A percentile compares a stretch with the other conserved stretches of the same genome.
Conservation (phyloP, 441 rosid species). For the Euphorbia corollata region DNA sequence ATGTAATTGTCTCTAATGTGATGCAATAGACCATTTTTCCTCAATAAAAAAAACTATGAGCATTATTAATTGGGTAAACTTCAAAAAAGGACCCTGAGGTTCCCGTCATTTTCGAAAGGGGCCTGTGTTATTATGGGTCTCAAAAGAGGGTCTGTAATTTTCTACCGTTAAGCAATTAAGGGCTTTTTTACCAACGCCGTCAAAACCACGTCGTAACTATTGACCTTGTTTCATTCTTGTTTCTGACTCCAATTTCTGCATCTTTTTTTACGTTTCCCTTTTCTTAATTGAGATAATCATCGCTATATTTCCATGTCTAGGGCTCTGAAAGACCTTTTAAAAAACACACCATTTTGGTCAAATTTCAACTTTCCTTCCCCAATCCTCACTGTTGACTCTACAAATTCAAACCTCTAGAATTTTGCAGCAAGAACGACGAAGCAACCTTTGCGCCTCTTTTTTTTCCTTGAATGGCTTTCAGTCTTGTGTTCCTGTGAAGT, state of each 20-base stretch:
- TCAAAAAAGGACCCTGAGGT: too few relatives aligned
- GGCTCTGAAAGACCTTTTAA: too few relatives aligned
- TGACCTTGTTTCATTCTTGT: constrained; percentile 12
- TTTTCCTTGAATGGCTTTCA: constrained; percentile 10
- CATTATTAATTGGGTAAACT: too few relatives aligned
- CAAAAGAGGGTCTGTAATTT: too few relatives aligned
- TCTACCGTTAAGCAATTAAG: too few relatives aligned
- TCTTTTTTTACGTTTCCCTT: neutral
- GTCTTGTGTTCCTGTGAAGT: constrained; percentile 22
- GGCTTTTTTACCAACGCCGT: too few relatives aligned
- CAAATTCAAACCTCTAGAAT: constrained; percentile 10
- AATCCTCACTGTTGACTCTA: constrained; percentile 20
- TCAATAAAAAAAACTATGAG: too few relatives aligned
- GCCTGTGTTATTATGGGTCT: too few relatives aligned
- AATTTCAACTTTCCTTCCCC: constrained; percentile 1
- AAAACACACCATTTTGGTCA: neutral
- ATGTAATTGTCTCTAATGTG: too few relatives aligned
- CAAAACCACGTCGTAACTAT: neutral
- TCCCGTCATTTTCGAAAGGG: too few relatives aligned
- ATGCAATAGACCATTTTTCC: too few relatives aligned
- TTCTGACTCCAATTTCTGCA: constrained; percentile 12
- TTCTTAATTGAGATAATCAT: neutral
- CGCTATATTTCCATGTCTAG: neutral
- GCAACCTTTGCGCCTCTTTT: constrained; percentile 18
- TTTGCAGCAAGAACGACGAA: constrained; percentile 26